phyloP scores from a whole-genome alignment of 306 rosid genomes.

The Elaeagnus macrophylla region DNA sequence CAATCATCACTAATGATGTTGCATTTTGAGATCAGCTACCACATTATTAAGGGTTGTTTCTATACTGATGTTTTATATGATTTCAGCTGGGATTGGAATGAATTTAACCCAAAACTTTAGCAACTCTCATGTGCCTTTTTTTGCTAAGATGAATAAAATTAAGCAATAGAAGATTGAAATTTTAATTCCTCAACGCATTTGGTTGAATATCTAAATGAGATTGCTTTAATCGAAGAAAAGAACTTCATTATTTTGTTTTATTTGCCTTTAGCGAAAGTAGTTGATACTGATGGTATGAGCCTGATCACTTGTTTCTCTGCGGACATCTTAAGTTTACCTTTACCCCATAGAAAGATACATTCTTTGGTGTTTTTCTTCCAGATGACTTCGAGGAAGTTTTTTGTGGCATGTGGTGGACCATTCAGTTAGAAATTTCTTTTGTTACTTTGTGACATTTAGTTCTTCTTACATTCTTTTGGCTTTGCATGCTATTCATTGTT shows the following conservation, averaged over 20 bases:
- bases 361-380: too few species aligned
- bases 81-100: conserved; percentile 5
- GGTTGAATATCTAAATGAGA: conserved; percentile 5
- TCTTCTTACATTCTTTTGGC: too few species aligned
- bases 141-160: not conserved
- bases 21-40: conserved; percentile 3
- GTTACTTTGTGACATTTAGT: too few species aligned
- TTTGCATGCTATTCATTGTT: too few species aligned
- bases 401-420: too few species aligned
- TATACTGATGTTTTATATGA: not conserved
- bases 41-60: not conserved
- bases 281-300: too few species aligned
- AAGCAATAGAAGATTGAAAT: not conserved
- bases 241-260: not conserved
- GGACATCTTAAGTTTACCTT: too few species aligned
- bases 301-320: too few species aligned
- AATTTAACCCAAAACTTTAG: conserved; percentile 4
- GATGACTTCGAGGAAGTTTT: too few species aligned
- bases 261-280: too few species aligned
- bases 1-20: conserved; percentile 4
- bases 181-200: not conserved
- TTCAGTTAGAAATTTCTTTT: too few species aligned
- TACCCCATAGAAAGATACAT: too few species aligned
- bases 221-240: not conserved
- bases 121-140: not conserved